Evolutionary conservation across 1,284 basidiomycete species (phyloP), one percentile per base, ranked within the genome.

Genomic region (Coriolopsis trogii): DNA sequence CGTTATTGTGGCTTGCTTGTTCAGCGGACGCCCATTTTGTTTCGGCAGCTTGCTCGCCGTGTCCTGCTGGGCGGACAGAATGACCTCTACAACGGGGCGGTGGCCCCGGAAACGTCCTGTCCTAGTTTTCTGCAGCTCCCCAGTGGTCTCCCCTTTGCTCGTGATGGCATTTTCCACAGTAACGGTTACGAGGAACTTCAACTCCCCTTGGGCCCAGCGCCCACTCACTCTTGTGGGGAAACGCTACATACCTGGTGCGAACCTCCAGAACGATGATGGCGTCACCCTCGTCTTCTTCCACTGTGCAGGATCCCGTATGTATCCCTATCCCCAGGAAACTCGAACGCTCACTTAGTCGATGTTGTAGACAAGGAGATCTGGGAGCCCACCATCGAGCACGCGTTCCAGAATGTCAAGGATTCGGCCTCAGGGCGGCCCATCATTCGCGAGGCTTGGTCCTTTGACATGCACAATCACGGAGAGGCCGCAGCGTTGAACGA

Each of bases 361-460:
- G 8, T 25, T 8, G 6, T 18, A 63, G 60, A 67, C 56, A 67
- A 69, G 52, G 67, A 69, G 47, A 48, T 61, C 10, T 67, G 62
- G 61, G 67, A 67, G 55, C 65, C 65, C 13, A 60, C 58, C 7
- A 44, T 67, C 6, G 38, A 57, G 4, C 34, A 40, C 6, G 45
- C 67, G 1, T 61, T 63, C 43, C 45, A 57, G 21, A 39, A 26
- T 6, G 18, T 21, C 37, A 21, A 8, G 15, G 23, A 21, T 37
- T 56, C 13, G 44, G 47, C n/a, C 31, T 39, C 13, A 15, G 37
- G 20, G 39, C 28, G 7, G n/a, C 31, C 45, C 15, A 7, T 54
- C n/a, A 59, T 68, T n/a, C 63, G 64, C 29, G 67, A 69, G 46
- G 66, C 63, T 4, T 69, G 67, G 67, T 58, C 63, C 5, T 52